Evolutionary conservation across 345 rosid genomes (phyloP).

Genomic region (Heritiera littoralis): DNA sequence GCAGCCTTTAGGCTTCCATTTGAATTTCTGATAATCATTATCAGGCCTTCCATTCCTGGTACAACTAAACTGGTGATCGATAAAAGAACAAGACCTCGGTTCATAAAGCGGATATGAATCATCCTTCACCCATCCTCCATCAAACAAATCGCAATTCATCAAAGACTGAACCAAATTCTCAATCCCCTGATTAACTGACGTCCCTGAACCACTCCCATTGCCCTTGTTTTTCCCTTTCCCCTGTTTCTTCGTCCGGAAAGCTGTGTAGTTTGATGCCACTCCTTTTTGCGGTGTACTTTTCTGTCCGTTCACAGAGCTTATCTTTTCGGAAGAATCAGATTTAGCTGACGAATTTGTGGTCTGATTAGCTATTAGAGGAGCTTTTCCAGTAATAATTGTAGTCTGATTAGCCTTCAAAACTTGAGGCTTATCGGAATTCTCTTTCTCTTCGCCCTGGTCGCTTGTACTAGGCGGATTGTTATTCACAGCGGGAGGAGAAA

Average conservation of each 20-base stretch:
- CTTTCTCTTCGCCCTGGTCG: neutral
- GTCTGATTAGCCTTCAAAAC: slow-evolving; percentile 35
- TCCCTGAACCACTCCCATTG: slow-evolving; percentile 30
- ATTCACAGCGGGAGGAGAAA: slow-evolving; percentile 9
- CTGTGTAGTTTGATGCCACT: slow-evolving; percentile 41
- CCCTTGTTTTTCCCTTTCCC: slow-evolving; percentile 34
- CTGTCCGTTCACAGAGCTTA: slow-evolving; percentile 25
- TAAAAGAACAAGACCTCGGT: slow-evolving; percentile 77
- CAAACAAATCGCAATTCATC: slow-evolving; percentile 73
- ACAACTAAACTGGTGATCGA: slow-evolving; percentile 87
- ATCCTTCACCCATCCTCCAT: slow-evolving; percentile 85
- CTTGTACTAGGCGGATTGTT: neutral
- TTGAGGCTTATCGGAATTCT: slow-evolving; percentile 16
- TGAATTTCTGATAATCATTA: slow-evolving; percentile 60
- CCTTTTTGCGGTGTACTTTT: slow-evolving; percentile 28
- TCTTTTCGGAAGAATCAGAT: slow-evolving; percentile 17
- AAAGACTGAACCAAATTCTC: slow-evolving; percentile 48
- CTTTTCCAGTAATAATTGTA: slow-evolving; percentile 23
- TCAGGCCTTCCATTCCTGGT: slow-evolving; percentile 80
- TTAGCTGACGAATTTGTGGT: slow-evolving; percentile 25
- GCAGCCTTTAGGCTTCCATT: slow-evolving; percentile 92
- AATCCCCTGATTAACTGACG: slow-evolving; percentile 39
- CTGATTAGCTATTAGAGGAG: slow-evolving; percentile 20
- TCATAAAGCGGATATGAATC: slow-evolving; percentile 91
- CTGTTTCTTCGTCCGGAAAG: slow-evolving; percentile 38